These are phyloP conservation scores for Byssoonygena ceratinophila DNA, from an alignment of 2,329 filamentous ascomycete genomes.

Conservation along the genomic window DNA sequence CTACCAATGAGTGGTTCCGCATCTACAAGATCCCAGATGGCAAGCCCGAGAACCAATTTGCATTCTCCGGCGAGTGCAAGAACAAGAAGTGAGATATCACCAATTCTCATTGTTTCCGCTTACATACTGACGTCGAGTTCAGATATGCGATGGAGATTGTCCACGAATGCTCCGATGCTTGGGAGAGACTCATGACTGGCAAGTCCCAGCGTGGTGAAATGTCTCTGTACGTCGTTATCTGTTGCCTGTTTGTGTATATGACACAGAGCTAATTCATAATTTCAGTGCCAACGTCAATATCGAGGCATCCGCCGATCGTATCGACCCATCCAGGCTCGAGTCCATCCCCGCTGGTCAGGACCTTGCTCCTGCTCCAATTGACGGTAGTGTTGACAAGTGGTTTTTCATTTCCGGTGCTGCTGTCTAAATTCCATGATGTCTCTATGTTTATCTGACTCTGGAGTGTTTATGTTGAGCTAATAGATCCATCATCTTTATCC, in stretches of 20 bases:
- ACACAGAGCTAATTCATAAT: neutral
- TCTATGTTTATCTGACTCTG: no score
- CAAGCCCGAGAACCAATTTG: constrained; percentile 99
- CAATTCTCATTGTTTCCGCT: neutral
- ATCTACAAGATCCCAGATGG: constrained; percentile 99
- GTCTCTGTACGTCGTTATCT: constrained; percentile 57
- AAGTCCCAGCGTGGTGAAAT: constrained; percentile 69
- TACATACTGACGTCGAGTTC: constrained; percentile 13
- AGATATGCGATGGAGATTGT: constrained; percentile 92
- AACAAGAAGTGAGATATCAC: constrained; percentile 68
- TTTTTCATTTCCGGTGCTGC: constrained; percentile 99
- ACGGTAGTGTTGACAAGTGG: constrained; percentile 98
- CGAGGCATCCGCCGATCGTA: constrained; percentile 59
- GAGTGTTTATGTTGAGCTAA: neutral
- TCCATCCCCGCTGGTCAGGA: constrained; percentile 72
- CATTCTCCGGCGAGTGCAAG: constrained; percentile 99
- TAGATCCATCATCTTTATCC: neutral
- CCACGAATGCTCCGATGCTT: constrained; percentile 90
- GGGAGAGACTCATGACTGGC: constrained; percentile 91
- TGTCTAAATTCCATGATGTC: constrained; percentile 54
- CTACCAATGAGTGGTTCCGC: constrained; percentile 99
- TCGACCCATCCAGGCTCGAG: constrained; percentile 58
- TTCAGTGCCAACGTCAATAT: constrained; percentile 69
- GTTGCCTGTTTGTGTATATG: neutral
- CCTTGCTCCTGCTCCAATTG: constrained; percentile 74